A percentile compares a stretch with the other conserved stretches of the same genome.
Evolutionary conservation across 768 basidiomycete species (phyloP).

Genomic region (Suillus brevipes): DNA sequence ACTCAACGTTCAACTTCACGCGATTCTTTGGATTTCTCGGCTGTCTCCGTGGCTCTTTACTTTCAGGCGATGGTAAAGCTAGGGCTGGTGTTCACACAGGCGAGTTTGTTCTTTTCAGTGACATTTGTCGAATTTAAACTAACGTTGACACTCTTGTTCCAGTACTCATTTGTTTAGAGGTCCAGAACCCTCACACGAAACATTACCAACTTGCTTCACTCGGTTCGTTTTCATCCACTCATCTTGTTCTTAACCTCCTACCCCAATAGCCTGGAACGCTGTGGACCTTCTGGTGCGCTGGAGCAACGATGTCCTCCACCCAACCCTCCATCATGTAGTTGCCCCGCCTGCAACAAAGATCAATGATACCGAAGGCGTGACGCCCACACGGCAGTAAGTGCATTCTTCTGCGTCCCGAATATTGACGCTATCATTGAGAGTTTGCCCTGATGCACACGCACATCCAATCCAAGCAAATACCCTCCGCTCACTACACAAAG

Average conservation of each 20-base stretch:
- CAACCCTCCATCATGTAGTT: constrained; percentile 85
- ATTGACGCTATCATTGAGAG: constrained; percentile 66
- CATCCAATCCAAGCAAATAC: constrained; percentile 60
- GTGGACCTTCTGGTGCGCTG: constrained; percentile 81
- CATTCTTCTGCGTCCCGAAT: constrained; percentile 88
- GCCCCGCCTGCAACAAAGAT: constrained; percentile 58
- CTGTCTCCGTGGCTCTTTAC: constrained; percentile 30
- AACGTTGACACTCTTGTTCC: constrained; percentile 77
- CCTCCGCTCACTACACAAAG: constrained; percentile 56
- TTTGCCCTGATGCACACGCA: constrained; percentile 55
- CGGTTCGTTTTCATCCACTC: constrained; percentile 45
- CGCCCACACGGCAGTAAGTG: constrained; percentile 73
- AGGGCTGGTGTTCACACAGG: constrained; percentile 85
- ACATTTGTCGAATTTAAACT: neutral
- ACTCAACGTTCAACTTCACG: no score
- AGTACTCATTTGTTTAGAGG: constrained; percentile 79
- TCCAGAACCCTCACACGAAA: constrained; percentile 76
- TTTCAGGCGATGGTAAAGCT: no score
- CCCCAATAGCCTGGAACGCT: constrained; percentile 61
- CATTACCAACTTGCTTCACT: constrained; percentile 72
- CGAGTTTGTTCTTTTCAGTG: constrained; percentile 18
- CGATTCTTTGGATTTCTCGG: no score
- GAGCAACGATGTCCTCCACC: constrained; percentile 79
- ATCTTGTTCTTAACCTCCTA: neutral
- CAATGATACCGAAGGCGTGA: constrained; percentile 50